phyloP scores from a whole-genome alignment of 768 basidiomycete species.

The Lactarius quietus region DNA sequence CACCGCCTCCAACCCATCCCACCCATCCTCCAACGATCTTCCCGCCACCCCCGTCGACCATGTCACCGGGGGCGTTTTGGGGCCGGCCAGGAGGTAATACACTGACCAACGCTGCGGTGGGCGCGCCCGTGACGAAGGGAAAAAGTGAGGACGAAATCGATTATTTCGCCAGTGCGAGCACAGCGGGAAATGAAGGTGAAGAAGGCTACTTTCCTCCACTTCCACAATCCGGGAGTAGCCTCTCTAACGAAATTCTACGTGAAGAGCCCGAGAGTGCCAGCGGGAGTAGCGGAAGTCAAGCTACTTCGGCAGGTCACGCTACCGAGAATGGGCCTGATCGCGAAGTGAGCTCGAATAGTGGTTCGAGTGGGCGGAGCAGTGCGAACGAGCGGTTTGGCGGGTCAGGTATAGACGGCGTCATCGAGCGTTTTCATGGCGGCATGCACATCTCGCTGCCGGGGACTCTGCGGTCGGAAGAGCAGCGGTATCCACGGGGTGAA shows the following conservation, averaged over 20 bases:
- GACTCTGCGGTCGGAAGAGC: background rate
- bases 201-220: conserved; percentile 45
- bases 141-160: conserved; percentile 30
- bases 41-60: conserved; percentile 67
- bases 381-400: background rate
- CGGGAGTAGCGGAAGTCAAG: conserved; percentile 13
- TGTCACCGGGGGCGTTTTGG: conserved; percentile 77
- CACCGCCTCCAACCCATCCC: conserved; percentile 35
- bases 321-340: conserved; percentile 3
- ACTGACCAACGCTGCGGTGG: conserved; percentile 57
- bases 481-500: background rate
- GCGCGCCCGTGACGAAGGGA: conserved; percentile 45
- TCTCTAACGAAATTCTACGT: conserved; percentile 32
- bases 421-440: conserved; percentile 8
- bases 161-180: conserved; percentile 35
- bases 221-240: conserved; percentile 30
- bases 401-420: conserved; percentile 1
- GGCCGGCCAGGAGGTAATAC: conserved; percentile 49
- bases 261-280: conserved; percentile 9
- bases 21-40: conserved; percentile 42
- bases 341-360: conserved; percentile 5
- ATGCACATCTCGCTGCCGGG: conserved; percentile 7
- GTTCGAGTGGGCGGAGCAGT: conserved; percentile 4
- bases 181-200: conserved; percentile 18
- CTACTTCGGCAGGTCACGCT: background rate